Evolutionary conservation across 192 early-diverging fungal genomes (phyloP), one percentile per base, ranked within the genome.

Genomic region (Linnemannia elongata): DNA sequence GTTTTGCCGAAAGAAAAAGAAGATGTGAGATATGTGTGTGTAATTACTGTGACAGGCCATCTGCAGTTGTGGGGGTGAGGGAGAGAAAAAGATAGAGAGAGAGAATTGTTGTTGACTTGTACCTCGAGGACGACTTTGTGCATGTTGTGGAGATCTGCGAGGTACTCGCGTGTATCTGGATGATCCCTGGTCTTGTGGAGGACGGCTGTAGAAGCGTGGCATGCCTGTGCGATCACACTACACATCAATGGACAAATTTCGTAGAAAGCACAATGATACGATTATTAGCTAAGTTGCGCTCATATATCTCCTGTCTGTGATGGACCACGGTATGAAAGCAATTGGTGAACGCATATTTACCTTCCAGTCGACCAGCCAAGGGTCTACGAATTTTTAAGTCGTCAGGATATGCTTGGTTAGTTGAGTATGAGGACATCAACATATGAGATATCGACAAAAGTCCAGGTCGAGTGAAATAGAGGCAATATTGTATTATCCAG

Each of bases 81-180:
- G 1, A 15, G 44, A 45, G 44, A 45, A n/a, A n/a, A n/a, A n/a
- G n/a, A n/a, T n/a, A 45, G 1, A 15, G 44, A 45, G 44, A 45
- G 12, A 45, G 12, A 15, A 10, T 45, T 45, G 44, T 13, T 45
- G 44, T 45, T 45, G 44, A 18, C 57, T 30, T 30, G 75, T 87
- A 93, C 93, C 88, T 95, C 93, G 30, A 96, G 86, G 12, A 93
- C 90, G 1, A 96, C 96, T 72, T 96, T 96, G 87, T 93, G 93
- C 96, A 96, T 96, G 18, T 84, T 88, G 38, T 95, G 90, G 13
- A 94, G 57, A 80, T 94, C 88, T 12, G 79, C 55, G 10, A 92
- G 81, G 81, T 96, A 96, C 20, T 89, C 82, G 38, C 92, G 90
- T 69, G 95, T 94, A 70, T 90, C 88, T 24, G 86, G 83, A 74